Conservation (phyloP, 2,329 filamentous ascomycete species). For the Diaporthe ampelina region DNA sequence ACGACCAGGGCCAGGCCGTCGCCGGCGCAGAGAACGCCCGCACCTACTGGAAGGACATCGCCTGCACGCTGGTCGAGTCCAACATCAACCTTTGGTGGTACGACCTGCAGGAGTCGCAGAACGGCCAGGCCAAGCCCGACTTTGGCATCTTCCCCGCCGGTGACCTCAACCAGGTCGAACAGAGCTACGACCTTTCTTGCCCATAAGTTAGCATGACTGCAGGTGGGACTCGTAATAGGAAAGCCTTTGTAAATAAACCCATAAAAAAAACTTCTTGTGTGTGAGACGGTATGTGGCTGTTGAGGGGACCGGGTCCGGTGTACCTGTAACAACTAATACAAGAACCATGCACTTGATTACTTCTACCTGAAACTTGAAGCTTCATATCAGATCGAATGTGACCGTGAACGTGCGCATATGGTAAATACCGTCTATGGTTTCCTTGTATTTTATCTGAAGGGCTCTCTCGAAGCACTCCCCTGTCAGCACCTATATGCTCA, state of each 20-base stretch:
- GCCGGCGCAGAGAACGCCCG: constrained; percentile 39
- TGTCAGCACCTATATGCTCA: neutral
- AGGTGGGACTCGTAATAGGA: neutral
- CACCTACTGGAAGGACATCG: constrained; percentile 41
- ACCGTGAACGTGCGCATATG: neutral
- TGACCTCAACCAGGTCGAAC: constrained; percentile 47
- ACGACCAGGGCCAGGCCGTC: constrained; percentile 36
- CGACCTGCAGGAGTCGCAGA: constrained; percentile 54
- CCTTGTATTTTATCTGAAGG: too few species aligned
- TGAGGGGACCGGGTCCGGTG: neutral
- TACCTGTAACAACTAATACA: neutral
- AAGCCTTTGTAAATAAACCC: neutral
- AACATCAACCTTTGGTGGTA: constrained; percentile 54
- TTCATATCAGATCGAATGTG: neutral
- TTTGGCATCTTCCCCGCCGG: constrained; percentile 54
- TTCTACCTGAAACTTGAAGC: neutral
- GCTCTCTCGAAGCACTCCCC: neutral
- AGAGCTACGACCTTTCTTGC: constrained; percentile 51
- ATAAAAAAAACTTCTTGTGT: neutral
- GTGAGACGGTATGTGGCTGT: neutral
- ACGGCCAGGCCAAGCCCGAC: constrained; percentile 50
- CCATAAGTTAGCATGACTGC: constrained; percentile 41
- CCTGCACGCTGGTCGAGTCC: constrained; percentile 34
- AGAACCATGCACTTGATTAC: neutral
- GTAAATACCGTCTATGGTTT: neutral